phyloP scores from a whole-genome alignment of 106 monocot genomes.

The Cymbidium sinense region DNA sequence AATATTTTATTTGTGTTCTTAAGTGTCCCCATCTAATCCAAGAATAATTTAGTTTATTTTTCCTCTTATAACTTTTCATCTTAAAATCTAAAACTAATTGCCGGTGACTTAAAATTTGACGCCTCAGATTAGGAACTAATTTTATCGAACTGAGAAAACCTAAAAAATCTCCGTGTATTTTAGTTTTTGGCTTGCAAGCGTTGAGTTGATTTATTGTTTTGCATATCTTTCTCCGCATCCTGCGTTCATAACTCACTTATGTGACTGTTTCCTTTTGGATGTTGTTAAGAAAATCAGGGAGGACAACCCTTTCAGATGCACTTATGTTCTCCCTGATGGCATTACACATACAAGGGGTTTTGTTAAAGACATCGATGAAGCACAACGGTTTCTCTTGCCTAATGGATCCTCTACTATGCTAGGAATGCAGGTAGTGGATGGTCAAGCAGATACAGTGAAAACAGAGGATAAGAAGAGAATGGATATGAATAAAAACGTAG shows the following conservation, averaged over 20 bases:
- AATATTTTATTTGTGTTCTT: no score
- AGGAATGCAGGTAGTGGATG: slow-evolving; percentile 14
- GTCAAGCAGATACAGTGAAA: slow-evolving; percentile 26
- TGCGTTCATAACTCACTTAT: not conserved
- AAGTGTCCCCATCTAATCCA: no score
- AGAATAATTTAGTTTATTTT: no score
- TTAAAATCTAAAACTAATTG: no score
- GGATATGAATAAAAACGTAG: slow-evolving; percentile 66
- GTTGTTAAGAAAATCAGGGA: slow-evolving; percentile 42
- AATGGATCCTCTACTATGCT: slow-evolving; percentile 12
- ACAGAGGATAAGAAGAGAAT: slow-evolving; percentile 37
- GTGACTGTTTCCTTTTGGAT: slow-evolving; percentile 8
- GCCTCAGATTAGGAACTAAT: no score
- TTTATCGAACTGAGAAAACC: no score
- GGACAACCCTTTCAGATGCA: slow-evolving; percentile 76
- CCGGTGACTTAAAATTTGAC: no score
- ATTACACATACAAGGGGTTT: slow-evolving; percentile 71
- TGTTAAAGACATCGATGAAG: slow-evolving; percentile 77
- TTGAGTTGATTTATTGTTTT: not conserved
- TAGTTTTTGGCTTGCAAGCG: not conserved
- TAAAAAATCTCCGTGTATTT: no score
- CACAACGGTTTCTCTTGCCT: slow-evolving; percentile 43
- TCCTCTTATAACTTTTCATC: no score
- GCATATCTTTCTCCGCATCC: not conserved
- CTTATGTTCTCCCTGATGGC: slow-evolving; percentile 96